Conservation (phyloP, 2,329 filamentous ascomycete species). For the Dendrostoma leiphaemia region DNA sequence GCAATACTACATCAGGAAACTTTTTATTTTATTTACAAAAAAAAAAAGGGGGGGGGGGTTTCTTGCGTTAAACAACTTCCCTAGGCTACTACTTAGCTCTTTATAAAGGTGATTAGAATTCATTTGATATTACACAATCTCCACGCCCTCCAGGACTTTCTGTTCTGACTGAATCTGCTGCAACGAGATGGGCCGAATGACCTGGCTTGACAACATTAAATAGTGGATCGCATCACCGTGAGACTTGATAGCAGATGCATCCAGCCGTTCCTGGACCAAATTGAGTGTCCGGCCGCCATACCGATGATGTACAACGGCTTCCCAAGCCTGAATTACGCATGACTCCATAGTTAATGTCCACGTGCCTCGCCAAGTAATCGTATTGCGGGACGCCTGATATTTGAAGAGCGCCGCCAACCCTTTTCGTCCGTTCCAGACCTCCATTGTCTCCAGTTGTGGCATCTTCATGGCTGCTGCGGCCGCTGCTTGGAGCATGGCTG, state of each 20-base stretch:
- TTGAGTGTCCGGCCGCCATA: conserved; percentile 20
- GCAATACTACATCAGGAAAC: too few species aligned
- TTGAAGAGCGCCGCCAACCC: conserved; percentile 30
- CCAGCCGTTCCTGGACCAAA: conserved; percentile 23
- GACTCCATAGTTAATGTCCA: conserved; percentile 27
- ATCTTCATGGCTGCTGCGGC: conserved; percentile 28
- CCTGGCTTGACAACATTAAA: conserved; percentile 27
- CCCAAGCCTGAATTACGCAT: conserved; percentile 26
- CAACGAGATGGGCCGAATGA: conserved; percentile 32
- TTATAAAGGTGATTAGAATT: too few species aligned
- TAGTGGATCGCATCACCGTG: conserved; percentile 31
- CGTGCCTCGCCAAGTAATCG: conserved; percentile 28
- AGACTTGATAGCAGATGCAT: conserved; percentile 26
- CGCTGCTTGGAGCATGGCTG: conserved; percentile 25
- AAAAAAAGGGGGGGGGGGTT: too few species aligned
- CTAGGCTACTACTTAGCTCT: too few species aligned
- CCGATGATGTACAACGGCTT: conserved; percentile 25
- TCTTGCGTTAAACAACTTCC: too few species aligned
- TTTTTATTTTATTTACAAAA: too few species aligned
- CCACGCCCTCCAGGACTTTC: conserved; percentile 22
- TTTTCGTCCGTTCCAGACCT: conserved; percentile 33
- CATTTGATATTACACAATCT: too few species aligned
- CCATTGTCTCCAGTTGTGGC: conserved; percentile 31
- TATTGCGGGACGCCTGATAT: conserved; percentile 26
- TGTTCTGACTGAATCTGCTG: conserved; percentile 31